Conservation (phyloP, 2,329 filamentous ascomycete genomes). For the Fulvia fulva region DNA sequence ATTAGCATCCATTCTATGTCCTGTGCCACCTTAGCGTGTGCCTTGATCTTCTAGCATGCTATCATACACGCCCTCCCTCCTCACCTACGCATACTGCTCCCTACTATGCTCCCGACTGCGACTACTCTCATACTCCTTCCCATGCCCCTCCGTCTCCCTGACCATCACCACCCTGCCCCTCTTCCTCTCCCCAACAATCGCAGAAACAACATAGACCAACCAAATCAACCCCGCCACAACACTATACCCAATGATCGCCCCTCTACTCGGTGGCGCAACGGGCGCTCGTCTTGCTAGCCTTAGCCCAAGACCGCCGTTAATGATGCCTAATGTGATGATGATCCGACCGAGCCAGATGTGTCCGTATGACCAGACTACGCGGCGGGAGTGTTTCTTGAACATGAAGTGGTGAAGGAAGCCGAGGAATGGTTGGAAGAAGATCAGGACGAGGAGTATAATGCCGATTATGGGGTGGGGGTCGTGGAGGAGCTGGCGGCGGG, state of each 20-base stretch:
- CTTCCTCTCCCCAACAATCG: slow-evolving; percentile 20
- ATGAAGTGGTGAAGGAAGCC: slow-evolving; percentile 51
- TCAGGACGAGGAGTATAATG: slow-evolving; percentile 45
- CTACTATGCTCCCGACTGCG: slow-evolving; percentile 5
- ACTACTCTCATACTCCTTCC: slow-evolving; percentile 12
- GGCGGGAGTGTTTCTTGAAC: slow-evolving; percentile 47
- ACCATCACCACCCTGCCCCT: slow-evolving; percentile 9
- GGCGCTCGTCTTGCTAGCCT: slow-evolving; percentile 42
- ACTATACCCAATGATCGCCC: slow-evolving; percentile 47
- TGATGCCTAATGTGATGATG: slow-evolving; percentile 50
- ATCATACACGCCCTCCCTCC: no score
- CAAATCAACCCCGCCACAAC: slow-evolving; percentile 49
- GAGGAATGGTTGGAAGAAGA: slow-evolving; percentile 55
- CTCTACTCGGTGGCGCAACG: slow-evolving; percentile 23
- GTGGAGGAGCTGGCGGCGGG: slow-evolving; percentile 27
- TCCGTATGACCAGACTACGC: slow-evolving; percentile 45
- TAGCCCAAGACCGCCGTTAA: slow-evolving; percentile 56
- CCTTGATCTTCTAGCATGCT: not conserved
- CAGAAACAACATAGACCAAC: slow-evolving; percentile 37
- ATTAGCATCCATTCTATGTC: no score
- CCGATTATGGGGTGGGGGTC: slow-evolving; percentile 53
- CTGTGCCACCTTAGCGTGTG: no score
- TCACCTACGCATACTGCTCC: slow-evolving; percentile 7
- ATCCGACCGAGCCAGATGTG: slow-evolving; percentile 55
- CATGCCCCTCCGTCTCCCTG: not conserved